Percentiles rank a stretch among this genome's conserved stretches.
phyloP scores from a whole-genome alignment of 2,329 filamentous ascomycete species.

The Venturia pyrina region DNA sequence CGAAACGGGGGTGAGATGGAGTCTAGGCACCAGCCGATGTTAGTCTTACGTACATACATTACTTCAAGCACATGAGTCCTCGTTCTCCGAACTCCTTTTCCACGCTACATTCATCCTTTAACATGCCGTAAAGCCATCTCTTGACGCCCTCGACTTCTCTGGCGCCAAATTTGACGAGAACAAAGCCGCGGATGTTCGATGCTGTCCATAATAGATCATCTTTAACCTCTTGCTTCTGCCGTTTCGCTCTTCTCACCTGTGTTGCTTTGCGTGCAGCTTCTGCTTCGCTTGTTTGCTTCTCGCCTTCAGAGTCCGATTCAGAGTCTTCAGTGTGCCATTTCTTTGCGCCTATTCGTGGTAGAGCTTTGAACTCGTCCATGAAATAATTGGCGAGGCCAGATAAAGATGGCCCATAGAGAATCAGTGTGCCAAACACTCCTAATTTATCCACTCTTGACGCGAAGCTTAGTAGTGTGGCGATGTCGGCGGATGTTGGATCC shows the following conservation, averaged over 20 bases:
- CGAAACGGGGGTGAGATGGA: too few species aligned
- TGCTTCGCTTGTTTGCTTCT: slow-evolving; percentile 18
- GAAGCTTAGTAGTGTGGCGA: slow-evolving; percentile 19
- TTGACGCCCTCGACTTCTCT: slow-evolving; percentile 70
- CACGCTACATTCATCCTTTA: slow-evolving; percentile 65
- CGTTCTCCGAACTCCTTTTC: slow-evolving; percentile 65
- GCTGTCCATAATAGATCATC: slow-evolving; percentile 70
- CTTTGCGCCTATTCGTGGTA: slow-evolving; percentile 73
- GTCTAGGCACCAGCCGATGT: too few species aligned
- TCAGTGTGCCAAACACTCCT: slow-evolving; percentile 73
- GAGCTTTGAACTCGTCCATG: slow-evolving; percentile 62
- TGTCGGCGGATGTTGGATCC: slow-evolving; percentile 27
- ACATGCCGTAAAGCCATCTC: slow-evolving; percentile 67
- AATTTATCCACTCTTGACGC: slow-evolving; percentile 59
- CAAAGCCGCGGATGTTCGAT: slow-evolving; percentile 68
- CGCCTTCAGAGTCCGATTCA: slow-evolving; percentile 26
- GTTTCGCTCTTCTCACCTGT: slow-evolving; percentile 40
- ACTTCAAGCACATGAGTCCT: slow-evolving; percentile 61
- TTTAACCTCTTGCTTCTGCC: slow-evolving; percentile 48
- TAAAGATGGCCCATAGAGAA: slow-evolving; percentile 66
- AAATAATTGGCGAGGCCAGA: slow-evolving; percentile 61
- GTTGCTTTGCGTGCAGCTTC: slow-evolving; percentile 21
- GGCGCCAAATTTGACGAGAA: slow-evolving; percentile 85
- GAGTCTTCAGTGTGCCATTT: slow-evolving; percentile 50
- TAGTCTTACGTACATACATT: slow-evolving; percentile 4